These are phyloP conservation scores for Bruguiera gymnorhiza DNA, from an alignment of 345 rosid genomes.

Conservation along the genomic window DNA sequence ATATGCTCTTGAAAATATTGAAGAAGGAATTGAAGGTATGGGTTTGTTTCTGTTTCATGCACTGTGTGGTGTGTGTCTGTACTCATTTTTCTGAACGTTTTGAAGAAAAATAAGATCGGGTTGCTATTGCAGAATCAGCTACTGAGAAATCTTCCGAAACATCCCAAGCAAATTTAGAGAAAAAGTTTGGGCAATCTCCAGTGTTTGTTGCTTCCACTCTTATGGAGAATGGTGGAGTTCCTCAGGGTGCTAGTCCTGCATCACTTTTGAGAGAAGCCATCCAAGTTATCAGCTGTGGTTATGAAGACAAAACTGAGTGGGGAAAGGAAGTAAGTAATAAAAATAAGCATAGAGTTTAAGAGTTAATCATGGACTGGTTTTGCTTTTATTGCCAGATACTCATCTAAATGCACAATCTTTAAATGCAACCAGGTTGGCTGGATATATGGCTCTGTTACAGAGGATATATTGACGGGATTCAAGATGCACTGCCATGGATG, in stretches of 20 bases:
- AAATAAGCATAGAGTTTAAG: background rate
- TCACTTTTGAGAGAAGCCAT: conserved; percentile 84
- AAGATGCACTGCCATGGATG: too few relatives aligned
- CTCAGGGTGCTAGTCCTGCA: conserved; percentile 63
- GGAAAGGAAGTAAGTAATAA: conserved; percentile 80
- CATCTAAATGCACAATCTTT: conserved; percentile 10
- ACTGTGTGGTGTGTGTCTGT: background rate
- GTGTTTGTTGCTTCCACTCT: conserved; percentile 74
- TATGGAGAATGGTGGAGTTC: conserved; percentile 78
- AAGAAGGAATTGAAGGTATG: too few relatives aligned
- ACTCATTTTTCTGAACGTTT: background rate
- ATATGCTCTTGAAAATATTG: too few relatives aligned
- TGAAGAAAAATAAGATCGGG: background rate
- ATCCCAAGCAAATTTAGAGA: conserved; percentile 66
- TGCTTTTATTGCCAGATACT: conserved; percentile 8
- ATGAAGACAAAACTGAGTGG: conserved; percentile 99
- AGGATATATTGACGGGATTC: conserved; percentile 85
- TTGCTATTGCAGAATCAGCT: conserved; percentile 37
- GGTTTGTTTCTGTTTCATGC: background rate
- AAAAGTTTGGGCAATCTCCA: conserved; percentile 94
- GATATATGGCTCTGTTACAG: conserved; percentile 95
- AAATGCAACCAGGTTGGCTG: conserved; percentile 65
- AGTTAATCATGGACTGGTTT: background rate
- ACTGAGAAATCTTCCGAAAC: conserved; percentile 52
- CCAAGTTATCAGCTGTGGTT: conserved; percentile 97